Base-by-base conservation (phyloP, 2,329 filamentous ascomycete species). In the Zymoseptoria passerinii region DNA sequence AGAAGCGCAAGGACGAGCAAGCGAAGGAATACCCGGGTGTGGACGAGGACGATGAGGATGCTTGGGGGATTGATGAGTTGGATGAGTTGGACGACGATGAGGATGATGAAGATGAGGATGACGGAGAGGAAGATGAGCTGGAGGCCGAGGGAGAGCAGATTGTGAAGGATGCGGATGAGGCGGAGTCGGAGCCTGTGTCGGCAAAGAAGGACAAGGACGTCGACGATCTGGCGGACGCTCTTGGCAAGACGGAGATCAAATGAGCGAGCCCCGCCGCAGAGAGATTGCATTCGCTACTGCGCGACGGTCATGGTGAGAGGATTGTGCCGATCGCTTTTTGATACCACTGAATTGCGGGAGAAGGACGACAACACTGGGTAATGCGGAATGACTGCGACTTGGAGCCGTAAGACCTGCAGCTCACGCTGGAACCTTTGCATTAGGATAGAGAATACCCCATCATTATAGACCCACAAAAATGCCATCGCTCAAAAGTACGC, bases 21-120 rank as follows among this genome's bases (percentile, higher is more conserved):
- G 79, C 78, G 18, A 77, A 81, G 8, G 77, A 81, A 4, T 81
- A 75, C 62, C 76, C 74, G 65, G 75, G 73, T 48, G 68, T 83
- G 3, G 86, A 80, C 28, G 86, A 86, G 63, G 69, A 92, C 44
- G 81, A 87, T 50, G 91, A 95, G 73, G 87, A 91, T 61, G 83
- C 85, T 23, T 94, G 89, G 89, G 89, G 89, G 48, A 74, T 96
- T 23, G 92, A 96, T 71, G 88, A 88, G 69, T 82, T 96, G 50
- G 88, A 88, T 67, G 92, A 96, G 66, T 83, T 96, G 1, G 89
- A 92, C 66, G 89, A 90, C 54, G 81, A 84, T 8, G 82, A 84
- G 10, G 85, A 87, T 2, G 86, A 86, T 10, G 74, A 76, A 0
- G 75, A 76, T 52, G 73, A 73, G 4, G 85, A 85, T 1, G 85